These are phyloP conservation scores for Cardamine resedifolia DNA, from an alignment of 345 rosid genomes.

Conservation along the genomic window DNA sequence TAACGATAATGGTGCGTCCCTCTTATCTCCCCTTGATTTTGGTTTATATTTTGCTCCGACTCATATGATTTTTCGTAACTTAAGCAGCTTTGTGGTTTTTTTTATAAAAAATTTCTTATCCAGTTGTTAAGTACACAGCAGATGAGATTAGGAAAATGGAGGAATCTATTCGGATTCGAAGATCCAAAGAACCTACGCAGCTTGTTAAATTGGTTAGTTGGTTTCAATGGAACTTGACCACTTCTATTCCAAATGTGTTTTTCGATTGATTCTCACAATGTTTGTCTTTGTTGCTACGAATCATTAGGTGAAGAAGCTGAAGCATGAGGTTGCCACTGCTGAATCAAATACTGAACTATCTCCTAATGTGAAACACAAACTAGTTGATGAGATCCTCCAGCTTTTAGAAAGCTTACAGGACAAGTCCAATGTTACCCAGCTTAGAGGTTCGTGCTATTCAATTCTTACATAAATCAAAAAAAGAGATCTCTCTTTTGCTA, in stretches of 20 bases:
- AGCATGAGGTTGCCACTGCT: slow-evolving; percentile 42
- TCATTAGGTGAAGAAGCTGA: slow-evolving; percentile 60
- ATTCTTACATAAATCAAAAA: neutral
- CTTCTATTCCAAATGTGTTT: neutral
- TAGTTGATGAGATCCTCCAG: slow-evolving; percentile 69
- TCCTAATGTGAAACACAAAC: slow-evolving; percentile 48
- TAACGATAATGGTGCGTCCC: slow-evolving; percentile 45
- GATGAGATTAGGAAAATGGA: slow-evolving; percentile 91
- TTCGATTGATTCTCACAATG: neutral
- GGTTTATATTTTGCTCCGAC: neutral
- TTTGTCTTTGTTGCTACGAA: neutral
- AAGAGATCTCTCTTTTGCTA: slow-evolving; percentile 4
- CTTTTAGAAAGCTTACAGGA: slow-evolving; percentile 50
- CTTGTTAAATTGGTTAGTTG: slow-evolving; percentile 63
- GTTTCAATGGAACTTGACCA: neutral
- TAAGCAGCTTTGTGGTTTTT: slow-evolving; percentile 12
- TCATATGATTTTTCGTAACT: neutral
- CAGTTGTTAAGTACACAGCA: slow-evolving; percentile 70
- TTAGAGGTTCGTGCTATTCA: slow-evolving; percentile 57
- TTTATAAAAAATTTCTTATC: neutral
- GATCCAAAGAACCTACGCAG: slow-evolving; percentile 57
- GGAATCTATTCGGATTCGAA: slow-evolving; percentile 85
- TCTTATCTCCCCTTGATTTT: neutral
- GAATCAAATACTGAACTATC: slow-evolving; percentile 53
- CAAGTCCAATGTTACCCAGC: slow-evolving; percentile 46